Evolutionary conservation across 208 protist genomes (phyloP).

Genomic region (Leishmania martiniquensis): DNA sequence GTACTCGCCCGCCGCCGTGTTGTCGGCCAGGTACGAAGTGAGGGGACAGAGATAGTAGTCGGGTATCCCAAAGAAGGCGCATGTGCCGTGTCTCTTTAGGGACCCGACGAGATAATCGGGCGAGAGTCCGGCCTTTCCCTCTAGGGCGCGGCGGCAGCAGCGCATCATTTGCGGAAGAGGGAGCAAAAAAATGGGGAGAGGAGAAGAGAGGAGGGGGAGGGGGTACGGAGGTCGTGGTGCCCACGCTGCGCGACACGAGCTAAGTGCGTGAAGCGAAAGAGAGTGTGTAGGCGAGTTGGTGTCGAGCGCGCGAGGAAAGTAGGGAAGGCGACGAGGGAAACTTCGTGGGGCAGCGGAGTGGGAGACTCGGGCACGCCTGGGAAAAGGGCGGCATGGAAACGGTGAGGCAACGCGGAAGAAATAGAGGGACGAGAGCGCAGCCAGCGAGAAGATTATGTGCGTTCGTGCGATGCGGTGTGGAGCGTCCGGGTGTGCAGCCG

Average conservation of each 20-base stretch:
- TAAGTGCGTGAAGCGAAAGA: neutral
- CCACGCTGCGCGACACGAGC: neutral
- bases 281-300: too few relatives aligned
- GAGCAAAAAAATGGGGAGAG: constrained; percentile 9
- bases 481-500: neutral
- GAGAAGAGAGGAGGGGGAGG: neutral
- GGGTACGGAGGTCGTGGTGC: neutral
- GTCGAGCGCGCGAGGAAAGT: neutral
- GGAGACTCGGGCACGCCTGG: neutral
- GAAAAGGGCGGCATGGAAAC: neutral
- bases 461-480: neutral
- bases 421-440: neutral
- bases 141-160: neutral
- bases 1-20: constrained; percentile 57
- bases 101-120: constrained; percentile 51
- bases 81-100: constrained; percentile 45
- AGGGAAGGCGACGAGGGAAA: neutral
- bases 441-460: neutral
- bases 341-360: neutral
- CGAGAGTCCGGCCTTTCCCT: constrained; percentile 31
- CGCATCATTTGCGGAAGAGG: constrained; percentile 7
- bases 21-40: constrained; percentile 76
- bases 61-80: constrained; percentile 86
- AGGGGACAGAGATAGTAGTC: constrained; percentile 85
- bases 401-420: neutral